phyloP scores from a whole-genome alignment of 345 rosid species.

The Populus deltoides region DNA sequence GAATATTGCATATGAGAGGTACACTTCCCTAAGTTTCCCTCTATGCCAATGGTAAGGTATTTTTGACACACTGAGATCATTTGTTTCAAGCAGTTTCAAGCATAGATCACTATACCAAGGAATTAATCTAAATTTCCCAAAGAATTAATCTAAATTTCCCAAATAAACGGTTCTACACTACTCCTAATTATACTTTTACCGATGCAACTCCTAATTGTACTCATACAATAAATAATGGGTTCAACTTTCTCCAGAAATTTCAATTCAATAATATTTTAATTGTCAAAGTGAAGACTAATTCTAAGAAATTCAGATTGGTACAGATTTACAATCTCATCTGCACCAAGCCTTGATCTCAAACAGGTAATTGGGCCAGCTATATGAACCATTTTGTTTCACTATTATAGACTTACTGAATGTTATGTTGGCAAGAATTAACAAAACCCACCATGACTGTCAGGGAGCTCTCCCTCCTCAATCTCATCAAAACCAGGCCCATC shows the following conservation, averaged over 20 bases:
- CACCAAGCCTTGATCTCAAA: neutral
- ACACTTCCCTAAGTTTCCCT: neutral
- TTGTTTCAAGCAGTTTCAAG: neutral
- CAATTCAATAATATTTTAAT: neutral
- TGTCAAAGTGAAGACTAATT: neutral
- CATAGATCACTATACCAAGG: neutral
- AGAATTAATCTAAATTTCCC: slow-evolving; percentile 1
- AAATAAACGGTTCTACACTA: neutral
- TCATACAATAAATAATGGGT: neutral
- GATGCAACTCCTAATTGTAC: neutral
- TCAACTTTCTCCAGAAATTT: too few species aligned
- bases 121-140: neutral
- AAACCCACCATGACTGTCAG: slow-evolving; percentile 76
- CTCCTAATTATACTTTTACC: neutral
- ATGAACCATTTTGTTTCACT: neutral
- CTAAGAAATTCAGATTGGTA: neutral
- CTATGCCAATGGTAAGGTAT: neutral
- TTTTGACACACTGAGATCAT: neutral
- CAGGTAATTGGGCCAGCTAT: neutral
- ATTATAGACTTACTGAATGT: neutral
- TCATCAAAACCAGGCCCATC: slow-evolving; percentile 48
- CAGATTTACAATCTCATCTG: neutral
- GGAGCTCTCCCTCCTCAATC: slow-evolving; percentile 98
- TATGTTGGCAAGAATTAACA: neutral
- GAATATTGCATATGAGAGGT: slow-evolving; percentile 4